Evolutionary conservation across 768 basidiomycete species (phyloP).

Genomic region (Hygrophoropsis aurantiaca): DNA sequence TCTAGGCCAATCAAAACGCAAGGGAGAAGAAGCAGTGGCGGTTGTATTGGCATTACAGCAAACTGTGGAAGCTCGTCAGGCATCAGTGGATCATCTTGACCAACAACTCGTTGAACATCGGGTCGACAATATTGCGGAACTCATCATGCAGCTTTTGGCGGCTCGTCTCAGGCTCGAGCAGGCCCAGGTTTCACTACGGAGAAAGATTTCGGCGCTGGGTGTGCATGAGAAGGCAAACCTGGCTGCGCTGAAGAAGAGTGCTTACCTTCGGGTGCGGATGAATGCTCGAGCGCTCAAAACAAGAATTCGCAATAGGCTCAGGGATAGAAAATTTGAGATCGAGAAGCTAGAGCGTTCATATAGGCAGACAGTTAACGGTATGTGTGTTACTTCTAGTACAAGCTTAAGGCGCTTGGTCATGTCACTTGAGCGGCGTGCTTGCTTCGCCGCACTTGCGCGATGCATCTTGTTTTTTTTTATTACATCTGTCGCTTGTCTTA

Average conservation of each 20-base stretch:
- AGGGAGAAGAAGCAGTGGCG: background rate
- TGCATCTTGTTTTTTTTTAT: too few relatives aligned
- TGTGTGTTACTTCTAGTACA: too few relatives aligned
- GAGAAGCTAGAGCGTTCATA: conserved; percentile 16
- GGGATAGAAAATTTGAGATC: conserved; percentile 27
- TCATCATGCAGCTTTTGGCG: background rate
- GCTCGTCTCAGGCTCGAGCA: conserved; percentile 13
- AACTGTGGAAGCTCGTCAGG: background rate
- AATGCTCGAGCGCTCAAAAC: conserved; percentile 25
- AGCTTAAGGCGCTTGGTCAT: background rate
- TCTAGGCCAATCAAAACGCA: conserved; percentile 3
- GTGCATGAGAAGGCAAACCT: conserved; percentile 1
- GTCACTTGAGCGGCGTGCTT: too few relatives aligned
- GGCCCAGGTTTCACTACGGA: conserved; percentile 18
- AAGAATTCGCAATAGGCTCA: conserved; percentile 16
- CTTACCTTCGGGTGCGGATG: conserved; percentile 16
- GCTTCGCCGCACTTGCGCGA: too few relatives aligned
- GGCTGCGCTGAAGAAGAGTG: conserved; percentile 9
- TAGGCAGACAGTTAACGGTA: conserved; percentile 1
- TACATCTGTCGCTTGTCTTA: too few relatives aligned
- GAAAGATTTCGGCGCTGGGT: conserved; percentile 5
- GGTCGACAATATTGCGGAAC: background rate
- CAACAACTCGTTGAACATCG: background rate
- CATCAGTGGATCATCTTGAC: background rate
- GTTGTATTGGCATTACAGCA: background rate